phyloP scores from a whole-genome alignment of 2,329 filamentous ascomycete genomes.

The Fusarium brachygibbosum region DNA sequence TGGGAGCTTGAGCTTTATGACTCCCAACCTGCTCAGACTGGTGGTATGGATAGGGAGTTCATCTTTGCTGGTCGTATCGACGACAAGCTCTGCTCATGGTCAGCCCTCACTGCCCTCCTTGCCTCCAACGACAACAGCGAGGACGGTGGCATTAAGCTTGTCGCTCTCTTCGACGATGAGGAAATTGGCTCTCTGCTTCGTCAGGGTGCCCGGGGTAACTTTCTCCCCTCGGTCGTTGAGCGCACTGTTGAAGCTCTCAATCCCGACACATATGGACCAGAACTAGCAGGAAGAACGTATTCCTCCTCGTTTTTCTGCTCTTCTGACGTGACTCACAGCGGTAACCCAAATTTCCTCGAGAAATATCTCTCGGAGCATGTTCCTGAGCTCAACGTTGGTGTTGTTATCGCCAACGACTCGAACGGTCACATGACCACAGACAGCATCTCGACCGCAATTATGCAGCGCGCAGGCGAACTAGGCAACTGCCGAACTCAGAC shows the following conservation, averaged over 20 bases:
- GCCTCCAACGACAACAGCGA: slow-evolving; percentile 69
- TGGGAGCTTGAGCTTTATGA: slow-evolving; percentile 99
- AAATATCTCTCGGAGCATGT: slow-evolving; percentile 88
- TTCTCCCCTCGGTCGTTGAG: slow-evolving; percentile 84
- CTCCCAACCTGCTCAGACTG: slow-evolving; percentile 83
- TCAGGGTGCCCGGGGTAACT: slow-evolving; percentile 91
- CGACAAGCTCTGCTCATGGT: slow-evolving; percentile 97
- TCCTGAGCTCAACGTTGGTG: slow-evolving; percentile 88
- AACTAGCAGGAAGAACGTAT: slow-evolving; percentile 80
- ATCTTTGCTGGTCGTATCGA: slow-evolving; percentile 97
- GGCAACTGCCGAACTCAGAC: slow-evolving; percentile 79
- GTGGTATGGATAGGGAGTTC: slow-evolving; percentile 90
- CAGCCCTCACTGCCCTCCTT: slow-evolving; percentile 86
- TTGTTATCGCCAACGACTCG: slow-evolving; percentile 82
- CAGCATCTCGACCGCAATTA: slow-evolving; percentile 83
- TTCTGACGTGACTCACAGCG: slow-evolving; percentile 92
- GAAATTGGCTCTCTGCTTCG: slow-evolving; percentile 93
- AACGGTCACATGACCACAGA: slow-evolving; percentile 99
- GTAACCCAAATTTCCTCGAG: slow-evolving; percentile 91
- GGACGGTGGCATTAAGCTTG: slow-evolving; percentile 84
- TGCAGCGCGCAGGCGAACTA: slow-evolving; percentile 83
- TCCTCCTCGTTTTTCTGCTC: slow-evolving; percentile 90
- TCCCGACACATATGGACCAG: slow-evolving; percentile 65
- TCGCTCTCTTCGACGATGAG: slow-evolving; percentile 96
- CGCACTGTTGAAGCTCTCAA: slow-evolving; percentile 80